A percentile compares a stretch with the other conserved stretches of the same genome.
These are phyloP conservation scores for Penicillium taxi DNA, from an alignment of 495 filamentous ascomycete genomes.

Conservation along the genomic window DNA sequence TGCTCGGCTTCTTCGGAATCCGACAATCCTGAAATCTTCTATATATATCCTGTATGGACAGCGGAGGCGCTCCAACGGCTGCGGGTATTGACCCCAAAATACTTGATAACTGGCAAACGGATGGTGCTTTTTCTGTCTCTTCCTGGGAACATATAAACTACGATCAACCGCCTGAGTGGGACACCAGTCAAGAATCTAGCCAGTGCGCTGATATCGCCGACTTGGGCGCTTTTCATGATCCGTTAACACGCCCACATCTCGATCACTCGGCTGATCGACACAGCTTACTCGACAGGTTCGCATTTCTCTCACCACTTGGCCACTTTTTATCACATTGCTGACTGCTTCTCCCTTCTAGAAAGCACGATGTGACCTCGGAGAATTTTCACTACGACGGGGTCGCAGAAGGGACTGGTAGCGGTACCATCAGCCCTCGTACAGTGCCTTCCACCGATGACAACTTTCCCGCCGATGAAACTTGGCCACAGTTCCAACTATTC, in stretches of 20 bases:
- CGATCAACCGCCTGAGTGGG: conserved; percentile 38
- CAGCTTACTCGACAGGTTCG: conserved; percentile 23
- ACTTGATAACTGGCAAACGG: conserved; percentile 38
- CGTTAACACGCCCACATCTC: conserved; percentile 21
- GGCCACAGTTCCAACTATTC: conserved; percentile 37
- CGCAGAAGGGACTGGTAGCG: conserved; percentile 31
- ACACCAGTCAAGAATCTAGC: conserved; percentile 39
- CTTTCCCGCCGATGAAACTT: conserved; percentile 35
- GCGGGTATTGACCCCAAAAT: conserved; percentile 46
- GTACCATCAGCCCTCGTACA: conserved; percentile 36
- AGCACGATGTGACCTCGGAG: conserved; percentile 27
- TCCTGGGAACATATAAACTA: conserved; percentile 36
- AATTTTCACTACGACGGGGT: conserved; percentile 28
- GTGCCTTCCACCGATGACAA: conserved; percentile 40
- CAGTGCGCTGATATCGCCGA: conserved; percentile 36
- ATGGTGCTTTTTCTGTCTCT: conserved; percentile 30
- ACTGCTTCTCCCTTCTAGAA: conserved; percentile 8
- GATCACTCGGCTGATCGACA: conserved; percentile 21
- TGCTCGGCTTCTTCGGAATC: conserved; percentile 8
- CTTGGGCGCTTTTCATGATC: conserved; percentile 25
- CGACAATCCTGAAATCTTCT: conserved; percentile 5
- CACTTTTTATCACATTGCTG: not conserved
- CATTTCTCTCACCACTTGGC: not conserved
- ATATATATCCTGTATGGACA: conserved; percentile 39
- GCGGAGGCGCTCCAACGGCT: conserved; percentile 34